These are phyloP conservation scores for Aquilaria yunnanensis DNA, from an alignment of 345 rosid species.

Conservation along the genomic window DNA sequence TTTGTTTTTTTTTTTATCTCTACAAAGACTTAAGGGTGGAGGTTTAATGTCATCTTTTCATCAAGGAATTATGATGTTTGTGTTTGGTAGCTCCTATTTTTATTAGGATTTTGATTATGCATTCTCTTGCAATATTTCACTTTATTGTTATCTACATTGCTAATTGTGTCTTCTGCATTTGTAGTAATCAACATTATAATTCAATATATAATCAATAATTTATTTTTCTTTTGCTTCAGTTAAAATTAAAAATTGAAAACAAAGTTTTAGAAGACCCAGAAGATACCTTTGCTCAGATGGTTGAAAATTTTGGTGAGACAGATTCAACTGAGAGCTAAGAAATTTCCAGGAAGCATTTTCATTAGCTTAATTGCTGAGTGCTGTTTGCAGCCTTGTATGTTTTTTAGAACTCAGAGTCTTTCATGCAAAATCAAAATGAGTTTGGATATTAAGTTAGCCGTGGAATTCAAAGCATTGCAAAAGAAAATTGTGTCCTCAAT, in stretches of 20 bases:
- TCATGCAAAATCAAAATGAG: slow-evolving; percentile 37
- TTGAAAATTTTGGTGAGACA: slow-evolving; percentile 51
- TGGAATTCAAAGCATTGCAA: slow-evolving; percentile 49
- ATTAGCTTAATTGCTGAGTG: background rate
- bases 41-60: background rate
- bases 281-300: slow-evolving; percentile 51
- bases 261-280: slow-evolving; percentile 57
- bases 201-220: too few relatives aligned
- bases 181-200: background rate
- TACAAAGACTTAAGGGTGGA: background rate
- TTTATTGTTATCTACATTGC: background rate
- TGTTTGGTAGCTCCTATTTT: background rate
- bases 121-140: background rate
- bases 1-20: background rate
- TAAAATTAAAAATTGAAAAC: slow-evolving; percentile 48
- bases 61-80: background rate
- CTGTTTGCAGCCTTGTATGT: background rate
- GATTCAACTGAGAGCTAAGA: slow-evolving; percentile 42
- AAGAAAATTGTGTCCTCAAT: slow-evolving; percentile 66
- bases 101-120: background rate
- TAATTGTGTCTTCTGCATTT: background rate
- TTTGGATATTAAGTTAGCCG: slow-evolving; percentile 66
- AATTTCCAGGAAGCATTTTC: background rate
- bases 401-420: background rate
- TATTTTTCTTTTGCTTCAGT: slow-evolving; percentile 28